Percentiles rank a stretch among this genome's conserved stretches.
These are phyloP conservation scores for Phytomonas sp. DNA, from an alignment of 208 protist genomes.

Conservation along the genomic window DNA sequence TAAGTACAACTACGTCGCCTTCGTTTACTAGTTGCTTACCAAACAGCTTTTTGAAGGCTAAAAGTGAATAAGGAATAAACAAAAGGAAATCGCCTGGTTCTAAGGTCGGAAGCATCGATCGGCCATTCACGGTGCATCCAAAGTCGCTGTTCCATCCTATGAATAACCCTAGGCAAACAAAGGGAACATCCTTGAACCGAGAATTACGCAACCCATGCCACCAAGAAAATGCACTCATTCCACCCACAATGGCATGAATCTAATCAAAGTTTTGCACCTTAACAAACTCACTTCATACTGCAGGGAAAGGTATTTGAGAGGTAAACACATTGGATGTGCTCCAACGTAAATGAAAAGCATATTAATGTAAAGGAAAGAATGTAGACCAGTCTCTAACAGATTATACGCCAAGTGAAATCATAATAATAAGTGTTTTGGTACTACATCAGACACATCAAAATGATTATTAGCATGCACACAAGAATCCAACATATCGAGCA, in stretches of 20 bases:
- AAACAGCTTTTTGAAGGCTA: slow-evolving; percentile 23
- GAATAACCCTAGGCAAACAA: slow-evolving; percentile 47
- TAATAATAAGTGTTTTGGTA: background rate
- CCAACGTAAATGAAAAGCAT: background rate
- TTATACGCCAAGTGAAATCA: background rate
- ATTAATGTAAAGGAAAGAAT: background rate
- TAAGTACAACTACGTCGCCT: slow-evolving; percentile 62
- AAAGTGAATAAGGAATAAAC: slow-evolving; percentile 50
- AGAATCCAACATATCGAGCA: background rate
- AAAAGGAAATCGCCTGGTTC: slow-evolving; percentile 53
- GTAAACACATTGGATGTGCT: background rate
- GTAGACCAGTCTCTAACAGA: background rate
- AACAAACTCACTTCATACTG: background rate
- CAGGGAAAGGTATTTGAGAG: background rate
- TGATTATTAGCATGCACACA: background rate
- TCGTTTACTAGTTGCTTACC: slow-evolving; percentile 20
- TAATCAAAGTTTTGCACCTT: background rate
- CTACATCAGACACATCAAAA: background rate
- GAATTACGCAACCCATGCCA: background rate
- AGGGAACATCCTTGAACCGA: slow-evolving; percentile 35
- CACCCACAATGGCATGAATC: background rate
- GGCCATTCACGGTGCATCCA: slow-evolving; percentile 48
- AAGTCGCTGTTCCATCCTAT: slow-evolving; percentile 73
- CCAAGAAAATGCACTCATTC: background rate
- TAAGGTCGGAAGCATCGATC: slow-evolving; percentile 74